Percentiles rank a stretch among this genome's conserved stretches.
These are phyloP conservation scores for Glebionis coronaria DNA, from an alignment of 129 eudicot species.

Conservation along the genomic window DNA sequence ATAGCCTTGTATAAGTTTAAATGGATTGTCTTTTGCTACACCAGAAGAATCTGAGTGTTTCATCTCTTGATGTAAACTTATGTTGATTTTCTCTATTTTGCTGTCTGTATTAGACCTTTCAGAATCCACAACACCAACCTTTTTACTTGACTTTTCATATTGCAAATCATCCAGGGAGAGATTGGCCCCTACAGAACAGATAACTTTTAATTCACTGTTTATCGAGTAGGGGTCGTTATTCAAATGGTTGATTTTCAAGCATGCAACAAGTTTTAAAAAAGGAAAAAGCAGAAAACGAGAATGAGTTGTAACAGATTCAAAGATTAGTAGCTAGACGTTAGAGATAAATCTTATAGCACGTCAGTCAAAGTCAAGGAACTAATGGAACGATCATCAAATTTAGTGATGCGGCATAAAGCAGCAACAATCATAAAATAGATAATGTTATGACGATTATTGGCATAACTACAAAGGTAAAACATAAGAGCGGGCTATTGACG, in stretches of 20 bases:
- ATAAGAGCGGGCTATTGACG: no score
- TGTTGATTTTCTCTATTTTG: constrained; percentile 11
- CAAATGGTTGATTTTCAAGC: neutral
- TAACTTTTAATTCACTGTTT: neutral
- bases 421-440: no score
- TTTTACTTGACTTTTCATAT: constrained; percentile 19
- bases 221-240: neutral
- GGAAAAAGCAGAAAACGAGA: no score
- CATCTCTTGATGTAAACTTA: constrained; percentile 25
- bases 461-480: no score
- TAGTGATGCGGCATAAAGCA: no score
- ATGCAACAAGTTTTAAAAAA: neutral
- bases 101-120: neutral
- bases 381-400: no score
- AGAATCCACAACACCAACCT: constrained; percentile 10
- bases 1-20: constrained; percentile 61
- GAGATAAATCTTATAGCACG: no score
- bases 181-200: constrained; percentile 24
- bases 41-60: constrained; percentile 20
- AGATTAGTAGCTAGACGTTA: no score
- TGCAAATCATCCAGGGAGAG: constrained; percentile 20
- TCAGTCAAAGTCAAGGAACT: no score
- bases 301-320: no score
- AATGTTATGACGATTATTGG: no score
- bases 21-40: constrained; percentile 33